These are phyloP conservation scores for Cordyceps cicadae DNA, from an alignment of 2,329 filamentous ascomycete genomes.

Conservation along the genomic window DNA sequence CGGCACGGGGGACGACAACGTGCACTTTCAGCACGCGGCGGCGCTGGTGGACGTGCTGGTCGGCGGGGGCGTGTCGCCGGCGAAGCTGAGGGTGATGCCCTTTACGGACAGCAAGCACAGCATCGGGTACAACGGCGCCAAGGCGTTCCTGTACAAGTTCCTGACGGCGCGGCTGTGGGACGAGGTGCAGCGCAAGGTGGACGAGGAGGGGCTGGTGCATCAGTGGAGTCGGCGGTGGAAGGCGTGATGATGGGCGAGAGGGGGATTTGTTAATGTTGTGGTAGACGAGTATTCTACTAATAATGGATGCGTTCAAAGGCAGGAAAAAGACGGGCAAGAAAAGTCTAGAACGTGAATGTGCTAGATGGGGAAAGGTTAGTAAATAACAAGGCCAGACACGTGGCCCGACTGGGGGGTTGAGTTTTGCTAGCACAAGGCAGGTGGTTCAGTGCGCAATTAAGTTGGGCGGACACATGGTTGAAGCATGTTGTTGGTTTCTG, in stretches of 20 bases:
- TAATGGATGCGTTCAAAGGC: no score
- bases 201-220: constrained; percentile 20
- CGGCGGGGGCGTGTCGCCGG: constrained; percentile 47
- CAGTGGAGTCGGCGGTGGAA: constrained; percentile 24
- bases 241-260: neutral
- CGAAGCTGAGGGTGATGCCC: constrained; percentile 54
- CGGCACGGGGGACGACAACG: constrained; percentile 62
- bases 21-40: constrained; percentile 61
- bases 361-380: no score
- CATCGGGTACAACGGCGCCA: constrained; percentile 50
- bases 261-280: no score
- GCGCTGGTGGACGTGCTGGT: constrained; percentile 55
- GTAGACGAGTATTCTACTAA: no score
- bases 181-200: constrained; percentile 49
- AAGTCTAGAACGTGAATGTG: no score
- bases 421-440: no score
- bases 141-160: constrained; percentile 52
- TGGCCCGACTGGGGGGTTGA: no score
- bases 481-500: no score
- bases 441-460: no score
- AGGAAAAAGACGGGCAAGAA: no score
- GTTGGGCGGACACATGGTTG: no score
- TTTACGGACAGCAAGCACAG: constrained; percentile 60
- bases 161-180: constrained; percentile 52
- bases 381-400: no score